Percentiles rank a stretch among this genome's conserved stretches.
Evolutionary conservation across 768 basidiomycete species (phyloP).

Genomic region (Kwoniella shandongensis): DNA sequence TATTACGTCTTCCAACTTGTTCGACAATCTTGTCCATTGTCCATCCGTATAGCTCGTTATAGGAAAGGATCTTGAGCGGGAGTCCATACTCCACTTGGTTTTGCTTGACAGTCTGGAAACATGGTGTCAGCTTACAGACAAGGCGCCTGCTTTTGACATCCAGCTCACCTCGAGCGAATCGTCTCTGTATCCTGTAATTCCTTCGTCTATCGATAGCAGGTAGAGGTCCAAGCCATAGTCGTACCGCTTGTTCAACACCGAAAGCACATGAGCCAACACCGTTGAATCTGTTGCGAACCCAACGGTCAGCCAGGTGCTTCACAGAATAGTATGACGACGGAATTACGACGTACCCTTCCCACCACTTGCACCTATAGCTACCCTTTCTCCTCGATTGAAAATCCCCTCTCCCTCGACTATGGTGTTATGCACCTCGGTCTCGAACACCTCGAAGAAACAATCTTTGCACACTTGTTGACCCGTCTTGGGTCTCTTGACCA

Average conservation of each 20-base stretch:
- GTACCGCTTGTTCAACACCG: constrained; percentile 88
- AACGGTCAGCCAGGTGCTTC: not conserved
- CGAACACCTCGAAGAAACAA: constrained; percentile 88
- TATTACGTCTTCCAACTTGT: constrained; percentile 95
- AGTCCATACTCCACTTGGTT: constrained; percentile 94
- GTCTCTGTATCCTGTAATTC: constrained; percentile 96
- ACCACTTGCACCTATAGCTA: constrained; percentile 97
- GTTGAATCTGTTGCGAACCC: constrained; percentile 73
- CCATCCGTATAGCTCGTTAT: constrained; percentile 97
- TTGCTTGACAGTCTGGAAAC: constrained; percentile 83
- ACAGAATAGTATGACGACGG: not conserved
- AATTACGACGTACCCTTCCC: constrained; percentile 73
- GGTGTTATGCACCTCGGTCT: constrained; percentile 96
- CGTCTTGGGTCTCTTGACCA: constrained; percentile 92
- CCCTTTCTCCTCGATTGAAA: constrained; percentile 84
- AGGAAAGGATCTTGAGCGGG: constrained; percentile 92
- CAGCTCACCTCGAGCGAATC: constrained; percentile 82
- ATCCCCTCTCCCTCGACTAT: constrained; percentile 72
- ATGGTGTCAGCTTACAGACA: not conserved
- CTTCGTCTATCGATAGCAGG: constrained; percentile 95
- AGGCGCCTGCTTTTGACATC: not conserved
- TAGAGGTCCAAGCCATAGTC: constrained; percentile 86
- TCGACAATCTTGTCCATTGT: constrained; percentile 96
- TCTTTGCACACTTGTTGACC: constrained; percentile 95
- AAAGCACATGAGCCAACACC: constrained; percentile 96